A percentile compares a stretch with the other conserved stretches of the same genome.
Conservation (phyloP, 2,329 filamentous ascomycete genomes). For the Stromatinia cepivora region DNA sequence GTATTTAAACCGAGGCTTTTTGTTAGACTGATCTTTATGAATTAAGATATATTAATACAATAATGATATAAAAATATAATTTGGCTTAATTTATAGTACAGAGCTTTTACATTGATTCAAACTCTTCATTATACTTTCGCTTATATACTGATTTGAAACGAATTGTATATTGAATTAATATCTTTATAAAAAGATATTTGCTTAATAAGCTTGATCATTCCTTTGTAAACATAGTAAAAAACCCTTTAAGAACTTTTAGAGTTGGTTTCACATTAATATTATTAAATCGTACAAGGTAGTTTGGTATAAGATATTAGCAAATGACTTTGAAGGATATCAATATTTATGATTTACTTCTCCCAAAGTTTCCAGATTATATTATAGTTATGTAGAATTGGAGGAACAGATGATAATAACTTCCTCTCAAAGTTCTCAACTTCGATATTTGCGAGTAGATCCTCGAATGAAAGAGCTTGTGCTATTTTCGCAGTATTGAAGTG, state of each 20-base stretch:
- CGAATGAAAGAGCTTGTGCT: background rate
- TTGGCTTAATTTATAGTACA: too few relatives aligned
- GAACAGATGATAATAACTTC: background rate
- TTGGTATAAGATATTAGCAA: background rate
- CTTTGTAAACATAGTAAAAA: background rate
- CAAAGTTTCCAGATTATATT: background rate
- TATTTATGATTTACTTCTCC: background rate
- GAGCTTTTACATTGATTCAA: too few relatives aligned
- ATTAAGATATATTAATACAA: too few relatives aligned
- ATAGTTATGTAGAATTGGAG: background rate
- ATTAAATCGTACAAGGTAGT: background rate
- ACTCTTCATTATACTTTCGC: too few relatives aligned
- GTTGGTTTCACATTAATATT: background rate
- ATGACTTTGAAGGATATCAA: background rate
- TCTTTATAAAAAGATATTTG: background rate
- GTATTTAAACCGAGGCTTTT: too few relatives aligned
- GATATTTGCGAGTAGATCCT: background rate
- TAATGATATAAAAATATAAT: too few relatives aligned
- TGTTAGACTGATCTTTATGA: too few relatives aligned
- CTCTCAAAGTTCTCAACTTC: background rate
- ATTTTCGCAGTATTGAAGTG: background rate
- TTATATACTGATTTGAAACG: background rate
- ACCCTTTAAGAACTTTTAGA: background rate
- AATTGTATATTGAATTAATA: too few relatives aligned
- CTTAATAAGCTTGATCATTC: background rate